phyloP scores from a whole-genome alignment of 495 filamentous ascomycete species.

The Tuber umbilicatum region DNA sequence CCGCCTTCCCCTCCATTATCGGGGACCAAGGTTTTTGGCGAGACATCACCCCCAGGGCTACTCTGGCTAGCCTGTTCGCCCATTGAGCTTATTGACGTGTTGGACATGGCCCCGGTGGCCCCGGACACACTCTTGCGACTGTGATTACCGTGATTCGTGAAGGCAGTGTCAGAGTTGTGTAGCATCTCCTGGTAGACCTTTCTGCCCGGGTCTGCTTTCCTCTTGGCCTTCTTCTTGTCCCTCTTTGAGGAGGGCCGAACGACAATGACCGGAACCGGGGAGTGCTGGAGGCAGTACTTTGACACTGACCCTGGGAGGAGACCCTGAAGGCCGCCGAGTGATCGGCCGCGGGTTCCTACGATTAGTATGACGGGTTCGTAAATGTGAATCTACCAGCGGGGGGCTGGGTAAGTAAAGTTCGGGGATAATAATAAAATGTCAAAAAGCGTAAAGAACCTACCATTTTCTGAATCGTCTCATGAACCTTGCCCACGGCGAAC shows the following conservation, averaged over 20 bases:
- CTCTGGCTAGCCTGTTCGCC: slow-evolving; percentile 8
- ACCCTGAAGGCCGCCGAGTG: slow-evolving; percentile 78
- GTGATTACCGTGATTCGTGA: slow-evolving; percentile 36
- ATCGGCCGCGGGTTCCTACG: slow-evolving; percentile 84
- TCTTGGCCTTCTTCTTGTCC: slow-evolving; percentile 84
- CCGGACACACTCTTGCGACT: slow-evolving; percentile 29
- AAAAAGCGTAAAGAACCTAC: slow-evolving; percentile 50
- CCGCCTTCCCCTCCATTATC: not conserved
- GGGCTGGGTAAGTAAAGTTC: slow-evolving; percentile 16
- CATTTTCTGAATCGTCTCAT: slow-evolving; percentile 87
- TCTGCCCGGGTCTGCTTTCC: slow-evolving; percentile 67
- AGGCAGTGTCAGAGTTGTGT: slow-evolving; percentile 41
- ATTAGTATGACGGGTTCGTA: slow-evolving; percentile 94
- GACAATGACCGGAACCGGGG: slow-evolving; percentile 93
- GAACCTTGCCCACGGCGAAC: slow-evolving; percentile 84
- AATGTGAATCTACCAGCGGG: slow-evolving; percentile 64
- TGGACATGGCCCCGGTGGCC: slow-evolving; percentile 29
- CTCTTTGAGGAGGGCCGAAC: slow-evolving; percentile 86
- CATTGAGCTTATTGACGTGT: slow-evolving; percentile 30
- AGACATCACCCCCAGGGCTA: slow-evolving; percentile 23
- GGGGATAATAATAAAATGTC: not conserved
- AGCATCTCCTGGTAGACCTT: slow-evolving; percentile 77
- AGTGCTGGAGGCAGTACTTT: slow-evolving; percentile 94
- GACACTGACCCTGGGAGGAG: slow-evolving; percentile 89
- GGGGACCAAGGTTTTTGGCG: slow-evolving; percentile 22